These are phyloP conservation scores for Arthrinium phaeospermum DNA, from an alignment of 2,329 filamentous ascomycete genomes.

Conservation along the genomic window DNA sequence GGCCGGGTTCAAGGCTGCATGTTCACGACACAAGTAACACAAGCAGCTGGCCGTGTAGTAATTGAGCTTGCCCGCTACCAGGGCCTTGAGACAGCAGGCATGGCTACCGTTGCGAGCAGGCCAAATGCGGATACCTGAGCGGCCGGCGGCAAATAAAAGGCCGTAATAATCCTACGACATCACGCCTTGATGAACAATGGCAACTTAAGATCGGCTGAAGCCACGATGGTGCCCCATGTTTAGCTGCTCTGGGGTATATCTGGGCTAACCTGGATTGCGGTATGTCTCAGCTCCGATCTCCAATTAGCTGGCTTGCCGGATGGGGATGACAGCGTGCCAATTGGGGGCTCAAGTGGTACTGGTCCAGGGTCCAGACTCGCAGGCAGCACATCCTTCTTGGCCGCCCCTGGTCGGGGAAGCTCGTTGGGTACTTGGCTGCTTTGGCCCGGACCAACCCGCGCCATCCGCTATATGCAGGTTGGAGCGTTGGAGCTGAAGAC, in stretches of 20 bases:
- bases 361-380: not conserved
- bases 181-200: not conserved
- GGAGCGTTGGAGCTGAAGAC: not conserved
- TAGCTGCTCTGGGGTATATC: not conserved
- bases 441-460: not conserved
- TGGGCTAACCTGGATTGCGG: not conserved
- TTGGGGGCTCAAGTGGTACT: not conserved
- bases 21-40: constrained; percentile 8
- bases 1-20: constrained; percentile 4
- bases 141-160: not conserved
- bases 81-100: not conserved
- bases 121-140: not conserved
- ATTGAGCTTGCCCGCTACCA: not conserved
- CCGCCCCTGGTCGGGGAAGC: not conserved
- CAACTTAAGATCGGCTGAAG: not conserved
- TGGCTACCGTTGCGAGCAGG: not conserved
- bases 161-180: not conserved
- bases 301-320: not conserved
- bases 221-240: not conserved
- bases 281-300: constrained; percentile 3
- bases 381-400: not conserved
- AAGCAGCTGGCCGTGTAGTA: not conserved
- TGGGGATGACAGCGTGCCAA: not conserved
- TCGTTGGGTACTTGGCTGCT: not conserved
- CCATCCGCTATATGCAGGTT: constrained; percentile 9